A percentile compares a stretch with the other conserved stretches of the same genome.
phyloP scores from a whole-genome alignment of 2,329 filamentous ascomycete genomes.

The Hypoxylon sp. region DNA sequence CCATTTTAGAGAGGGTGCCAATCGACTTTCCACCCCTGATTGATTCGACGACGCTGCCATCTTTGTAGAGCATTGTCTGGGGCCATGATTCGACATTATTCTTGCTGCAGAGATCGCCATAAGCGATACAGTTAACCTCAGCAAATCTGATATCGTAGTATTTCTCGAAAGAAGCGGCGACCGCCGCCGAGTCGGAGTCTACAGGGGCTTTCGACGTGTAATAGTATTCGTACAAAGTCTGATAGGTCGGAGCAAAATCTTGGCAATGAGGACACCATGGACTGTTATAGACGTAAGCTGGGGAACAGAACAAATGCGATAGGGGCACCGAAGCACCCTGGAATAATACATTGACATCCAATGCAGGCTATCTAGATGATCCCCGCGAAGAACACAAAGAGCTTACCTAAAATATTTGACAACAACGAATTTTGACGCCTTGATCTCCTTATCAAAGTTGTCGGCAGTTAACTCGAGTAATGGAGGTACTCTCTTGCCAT shows the following conservation, averaged over 20 bases:
- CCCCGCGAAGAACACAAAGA: neutral
- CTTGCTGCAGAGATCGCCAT: conserved; percentile 79
- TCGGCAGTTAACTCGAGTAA: conserved; percentile 69
- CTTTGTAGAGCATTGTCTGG: conserved; percentile 81
- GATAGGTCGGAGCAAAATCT: conserved; percentile 83
- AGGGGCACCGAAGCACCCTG: neutral
- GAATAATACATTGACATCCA: conserved; percentile 16
- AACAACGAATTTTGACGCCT: conserved; percentile 64
- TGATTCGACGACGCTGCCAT: conserved; percentile 75
- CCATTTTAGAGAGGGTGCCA: conserved; percentile 71
- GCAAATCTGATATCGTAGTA: conserved; percentile 94
- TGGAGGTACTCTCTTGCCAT: conserved; percentile 74
- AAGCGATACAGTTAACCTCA: conserved; percentile 85
- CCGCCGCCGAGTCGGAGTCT: conserved; percentile 64
- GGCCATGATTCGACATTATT: conserved; percentile 79
- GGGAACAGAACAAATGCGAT: neutral
- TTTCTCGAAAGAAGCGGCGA: conserved; percentile 69
- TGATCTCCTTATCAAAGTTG: conserved; percentile 68
- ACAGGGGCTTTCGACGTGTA: conserved; percentile 81
- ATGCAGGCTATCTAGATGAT: conserved; percentile 6
- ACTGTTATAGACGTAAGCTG: conserved; percentile 51
- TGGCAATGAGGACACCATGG: conserved; percentile 79
- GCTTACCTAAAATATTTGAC: conserved; percentile 76
- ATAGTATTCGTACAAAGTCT: conserved; percentile 96
- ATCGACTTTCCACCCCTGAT: conserved; percentile 77